Base-by-base conservation (phyloP, 1,139 yeast species). In the Pichia norvegensis region DNA sequence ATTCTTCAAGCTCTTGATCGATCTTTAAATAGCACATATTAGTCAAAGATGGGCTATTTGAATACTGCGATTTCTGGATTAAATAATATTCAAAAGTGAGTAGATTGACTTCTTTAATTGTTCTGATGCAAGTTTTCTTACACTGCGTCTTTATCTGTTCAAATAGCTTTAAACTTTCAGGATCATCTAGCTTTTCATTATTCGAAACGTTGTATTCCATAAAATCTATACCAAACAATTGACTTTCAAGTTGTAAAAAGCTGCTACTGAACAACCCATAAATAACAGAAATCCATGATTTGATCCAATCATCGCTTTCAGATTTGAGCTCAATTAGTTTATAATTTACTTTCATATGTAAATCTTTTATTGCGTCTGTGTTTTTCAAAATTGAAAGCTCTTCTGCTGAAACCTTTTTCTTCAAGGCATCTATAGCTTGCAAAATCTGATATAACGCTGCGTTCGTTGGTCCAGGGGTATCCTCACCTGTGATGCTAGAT, bases 261-360 rank as follows among this genome's bases (percentile, higher is more conserved):
- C 53, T 57, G 8, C 62, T 49, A 29, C 50, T 55, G 40, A 59
- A 55, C 5, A 60, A 40, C 3, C 61, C 57, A 44, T 56, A 60
- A 1, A 59, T 46, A 2, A 55, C 55, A 1, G 63, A 56, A 20
- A 57, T 49, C 63, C 64, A 61, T 13, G 51, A 48, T 27, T 46
- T 52, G 1, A 57, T 36, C 58, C 57, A 53, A 33, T 52, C 49
- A n/a, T 55, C 57, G 43, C 53, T 54, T 13, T 42, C 36, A 21
- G 38, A 17, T 31, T 52, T 49, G 23, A 48, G 13, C 13, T 45
- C 44, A 3, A 41, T 23, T 10, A 48, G 22, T 31, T 50, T 37
- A 29, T 48, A 44, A 16, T 27, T 36, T 16, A 31, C 10, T 31
- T 16, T 31, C 35, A 31, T 6, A 16, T 31, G n/a, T 16, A 17